A percentile compares a stretch with the other conserved stretches of the same genome.
Evolutionary conservation across 2,329 filamentous ascomycete genomes (phyloP).

Genomic region (Calonectria hawksworthii): DNA sequence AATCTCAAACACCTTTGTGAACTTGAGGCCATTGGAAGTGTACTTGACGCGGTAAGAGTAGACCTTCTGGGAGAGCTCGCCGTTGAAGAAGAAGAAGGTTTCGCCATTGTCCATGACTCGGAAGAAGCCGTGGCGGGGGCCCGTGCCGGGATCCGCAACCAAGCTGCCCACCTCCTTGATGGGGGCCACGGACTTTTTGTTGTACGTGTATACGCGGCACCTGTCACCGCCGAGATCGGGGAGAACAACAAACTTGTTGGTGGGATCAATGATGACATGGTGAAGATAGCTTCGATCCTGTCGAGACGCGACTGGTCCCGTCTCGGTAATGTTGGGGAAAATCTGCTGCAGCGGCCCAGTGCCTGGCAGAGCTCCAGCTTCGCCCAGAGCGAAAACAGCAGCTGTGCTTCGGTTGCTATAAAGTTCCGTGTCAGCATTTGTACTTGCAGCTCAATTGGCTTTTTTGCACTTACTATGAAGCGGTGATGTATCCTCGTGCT

Average conservation of each 20-base stretch:
- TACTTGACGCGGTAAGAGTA: constrained; percentile 43
- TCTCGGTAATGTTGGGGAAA: constrained; percentile 34
- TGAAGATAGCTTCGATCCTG: constrained; percentile 43
- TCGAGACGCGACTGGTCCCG: constrained; percentile 35
- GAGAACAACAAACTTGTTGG: constrained; percentile 36
- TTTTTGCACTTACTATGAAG: constrained; percentile 39
- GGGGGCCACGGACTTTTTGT: constrained; percentile 39
- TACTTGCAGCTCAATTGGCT: neutral
- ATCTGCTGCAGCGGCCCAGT: constrained; percentile 35
- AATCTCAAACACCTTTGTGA: constrained; percentile 42
- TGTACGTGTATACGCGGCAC: constrained; percentile 37
- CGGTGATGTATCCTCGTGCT: constrained; percentile 35
- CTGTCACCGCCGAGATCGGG: constrained; percentile 42
- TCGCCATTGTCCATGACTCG: constrained; percentile 36
- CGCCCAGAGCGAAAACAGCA: constrained; percentile 31
- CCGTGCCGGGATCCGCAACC: constrained; percentile 29
- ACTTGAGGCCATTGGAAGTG: constrained; percentile 22
- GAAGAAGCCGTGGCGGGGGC: constrained; percentile 42
- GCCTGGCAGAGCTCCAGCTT: constrained; percentile 32
- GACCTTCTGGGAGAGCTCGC: constrained; percentile 42
- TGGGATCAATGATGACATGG: constrained; percentile 42
- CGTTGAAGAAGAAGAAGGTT: constrained; percentile 43
- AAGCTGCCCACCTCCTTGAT: constrained; percentile 34
- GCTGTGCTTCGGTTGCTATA: constrained; percentile 32
- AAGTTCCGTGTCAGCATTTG: neutral